Evolutionary conservation across 2,329 filamentous ascomycete genomes (phyloP).

Genomic region (Cephalotrichum gorgonifer): DNA sequence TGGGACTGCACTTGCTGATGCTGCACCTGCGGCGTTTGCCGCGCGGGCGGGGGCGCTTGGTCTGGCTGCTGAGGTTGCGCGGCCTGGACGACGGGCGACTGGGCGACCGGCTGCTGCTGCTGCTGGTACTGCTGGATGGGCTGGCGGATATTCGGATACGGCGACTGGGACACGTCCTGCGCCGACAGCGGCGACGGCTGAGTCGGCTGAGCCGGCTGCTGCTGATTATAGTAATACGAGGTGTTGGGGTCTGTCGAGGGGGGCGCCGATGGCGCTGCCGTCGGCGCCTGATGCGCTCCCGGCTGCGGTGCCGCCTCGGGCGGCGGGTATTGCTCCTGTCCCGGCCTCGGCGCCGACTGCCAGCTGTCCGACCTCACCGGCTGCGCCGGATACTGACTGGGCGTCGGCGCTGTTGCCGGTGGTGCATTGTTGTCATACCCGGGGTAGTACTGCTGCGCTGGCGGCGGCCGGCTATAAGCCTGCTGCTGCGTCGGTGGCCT

Average conservation of each 20-base stretch:
- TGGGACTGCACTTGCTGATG: conserved; percentile 9
- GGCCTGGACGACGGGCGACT: conserved; percentile 11
- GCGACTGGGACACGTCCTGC: conserved; percentile 33
- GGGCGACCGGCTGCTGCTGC: conserved; percentile 11
- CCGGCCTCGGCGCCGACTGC: conserved; percentile 22
- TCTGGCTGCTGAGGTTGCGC: conserved; percentile 20
- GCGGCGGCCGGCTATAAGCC: conserved; percentile 18
- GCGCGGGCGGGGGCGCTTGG: conserved; percentile 18
- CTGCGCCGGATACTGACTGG: conserved; percentile 32
- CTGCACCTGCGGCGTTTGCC: conserved; percentile 15
- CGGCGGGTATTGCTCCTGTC: conserved; percentile 2
- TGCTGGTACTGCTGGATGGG: conserved; percentile 13
- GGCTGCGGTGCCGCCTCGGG: conserved; percentile 1
- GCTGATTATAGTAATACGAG: conserved; percentile 6
- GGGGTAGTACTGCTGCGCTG: conserved; percentile 30
- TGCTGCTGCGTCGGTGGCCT: conserved; percentile 35
- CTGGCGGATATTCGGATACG: conserved; percentile 39
- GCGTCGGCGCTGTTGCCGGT: conserved; percentile 25
- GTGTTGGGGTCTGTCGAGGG: conserved; percentile 1
- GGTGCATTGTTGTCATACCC: conserved; percentile 22
- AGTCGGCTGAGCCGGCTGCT: conserved; percentile 8
- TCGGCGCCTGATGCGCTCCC: conserved; percentile 7
- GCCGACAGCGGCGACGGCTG: conserved; percentile 12
- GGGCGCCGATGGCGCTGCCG: conserved; percentile 14
- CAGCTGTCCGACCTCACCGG: conserved; percentile 41